Evolutionary conservation across 2,329 filamentous ascomycete genomes (phyloP), one percentile per base, ranked within the genome.

Genomic region (Epichloe sylvatica): DNA sequence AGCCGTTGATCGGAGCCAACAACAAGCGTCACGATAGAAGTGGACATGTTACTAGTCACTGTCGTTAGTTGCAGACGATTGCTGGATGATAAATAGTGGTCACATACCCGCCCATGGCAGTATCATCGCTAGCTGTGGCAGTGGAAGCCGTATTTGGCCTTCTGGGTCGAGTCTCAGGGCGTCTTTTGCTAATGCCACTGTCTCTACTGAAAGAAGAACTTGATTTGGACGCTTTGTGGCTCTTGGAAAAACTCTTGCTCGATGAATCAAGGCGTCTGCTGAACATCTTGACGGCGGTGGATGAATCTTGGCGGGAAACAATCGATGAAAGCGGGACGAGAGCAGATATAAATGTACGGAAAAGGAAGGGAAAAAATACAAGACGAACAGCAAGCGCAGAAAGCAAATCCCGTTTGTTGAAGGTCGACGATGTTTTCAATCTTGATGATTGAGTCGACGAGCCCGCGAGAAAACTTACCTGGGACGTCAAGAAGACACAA

Each of bases 1-100:
- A 95, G 83, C 21, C 90, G 81, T 64, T 89, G 83, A 56, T 90
- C 83, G 5, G 76, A 76, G n/a, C 87, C 87, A 58, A 94, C 79
- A 58, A 85, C 78, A 53, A 94, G 76, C 9, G 86, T 94, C 57
- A 94, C 77, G 62, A 92, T 86, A 42, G 83, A 72, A 3, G 83
- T 84, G 25, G 75, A 76, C 51, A 40, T 35, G 12, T 45, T 33
- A 3, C 46, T 51, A n/a, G 1, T 47, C 19, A 2, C 13, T 23
- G 25, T 30, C 9, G 3, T 30, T 17, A 25, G 8, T n/a, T n/a
- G 33, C 11, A 8, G 17, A 3, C 21, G 37, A n/a, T 13, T 6
- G n/a, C 12, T 11, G 23, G 38, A 21, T 5, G n/a, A 19, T 11
- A 41, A 40, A 33, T 52, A 12, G 40, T 19, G 9, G 33, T 38